phyloP scores from a whole-genome alignment of 2,329 filamentous ascomycete genomes.

The Aurifilum marmelostoma region DNA sequence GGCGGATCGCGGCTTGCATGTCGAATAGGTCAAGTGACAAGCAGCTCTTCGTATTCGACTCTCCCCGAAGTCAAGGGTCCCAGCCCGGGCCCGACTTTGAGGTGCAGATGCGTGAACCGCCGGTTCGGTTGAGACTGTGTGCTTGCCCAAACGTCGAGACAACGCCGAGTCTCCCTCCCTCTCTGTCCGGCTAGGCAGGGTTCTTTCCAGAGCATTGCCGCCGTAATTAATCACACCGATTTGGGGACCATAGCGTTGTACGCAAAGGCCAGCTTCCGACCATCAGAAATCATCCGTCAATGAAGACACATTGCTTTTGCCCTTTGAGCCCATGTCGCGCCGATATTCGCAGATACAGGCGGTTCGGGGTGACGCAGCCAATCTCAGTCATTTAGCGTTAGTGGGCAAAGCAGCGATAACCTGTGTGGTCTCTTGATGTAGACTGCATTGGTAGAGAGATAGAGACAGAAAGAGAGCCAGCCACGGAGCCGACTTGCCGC shows the following conservation, averaged over 20 bases:
- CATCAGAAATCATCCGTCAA: background rate
- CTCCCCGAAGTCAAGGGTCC: background rate
- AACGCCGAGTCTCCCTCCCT: background rate
- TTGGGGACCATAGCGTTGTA: background rate
- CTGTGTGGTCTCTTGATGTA: background rate
- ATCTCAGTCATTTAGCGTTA: background rate
- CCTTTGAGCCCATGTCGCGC: constrained; percentile 1
- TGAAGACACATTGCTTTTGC: constrained; percentile 6
- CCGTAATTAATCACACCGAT: background rate
- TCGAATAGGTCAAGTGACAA: constrained; percentile 1
- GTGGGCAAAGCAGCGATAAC: background rate
- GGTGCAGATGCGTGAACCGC: background rate
- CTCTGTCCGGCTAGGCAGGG: background rate
- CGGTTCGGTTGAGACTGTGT: background rate
- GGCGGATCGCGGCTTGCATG: background rate
- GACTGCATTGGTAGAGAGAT: background rate
- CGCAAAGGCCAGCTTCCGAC: background rate
- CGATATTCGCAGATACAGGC: background rate
- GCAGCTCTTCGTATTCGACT: background rate
- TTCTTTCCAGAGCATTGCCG: background rate
- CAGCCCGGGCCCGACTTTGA: background rate
- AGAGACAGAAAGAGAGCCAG: background rate
- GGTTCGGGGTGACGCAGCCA: constrained; percentile 4
- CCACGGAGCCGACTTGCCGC: background rate
- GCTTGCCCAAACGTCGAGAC: background rate